Evolutionary conservation across 202 grass and related monocot genomes (phyloP), one percentile per base, ranked within the genome.

Genomic region (Eragrostis tef): DNA sequence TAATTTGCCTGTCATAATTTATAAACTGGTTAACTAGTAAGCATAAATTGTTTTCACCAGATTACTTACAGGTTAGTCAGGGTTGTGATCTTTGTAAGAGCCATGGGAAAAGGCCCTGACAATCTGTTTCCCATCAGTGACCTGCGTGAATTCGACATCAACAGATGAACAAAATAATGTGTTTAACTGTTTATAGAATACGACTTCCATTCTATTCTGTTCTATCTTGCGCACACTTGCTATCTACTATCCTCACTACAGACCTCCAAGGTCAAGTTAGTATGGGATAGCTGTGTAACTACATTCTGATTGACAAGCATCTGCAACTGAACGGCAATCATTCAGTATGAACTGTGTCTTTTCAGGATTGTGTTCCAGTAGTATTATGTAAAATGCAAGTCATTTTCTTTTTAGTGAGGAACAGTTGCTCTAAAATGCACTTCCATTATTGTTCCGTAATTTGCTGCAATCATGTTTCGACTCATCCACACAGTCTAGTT

Each of bases 111-210:
- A 67, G 79, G 75, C 17, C 94, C 94, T 49, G 92, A 94, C 71
- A 98, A 88, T 79, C 76, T 86, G 65, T 98, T 98, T 81, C 60
- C 92, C 86, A 98, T 84, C 11, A 94, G 84, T 25, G 85, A 94
- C 78, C 94, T 97, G 87, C 82, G 86, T 64, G 64, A 64, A 27
- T 72, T 90, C 31, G 59, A 45, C 77, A 75, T 79, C 58, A 24
- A 57, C 52, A 75, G 36, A 71, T 84, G 10, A 73, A 56, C 51
- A 80, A 47, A 11, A 50, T 52, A 63, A 11, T 75, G n/a, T 53
- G 50, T 69, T 39, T 39, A 39, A 39, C 34, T 39, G 34, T 39
- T 10, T 25, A 59, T 25, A 10, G 0, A 59, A 25, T 59, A 59
- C 0, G 53, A 59, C 21, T 59, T 59, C 9, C 56, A 59, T 25